Conservation (phyloP, 1,284 basidiomycete species). For the Cronartium ribicola region DNA sequence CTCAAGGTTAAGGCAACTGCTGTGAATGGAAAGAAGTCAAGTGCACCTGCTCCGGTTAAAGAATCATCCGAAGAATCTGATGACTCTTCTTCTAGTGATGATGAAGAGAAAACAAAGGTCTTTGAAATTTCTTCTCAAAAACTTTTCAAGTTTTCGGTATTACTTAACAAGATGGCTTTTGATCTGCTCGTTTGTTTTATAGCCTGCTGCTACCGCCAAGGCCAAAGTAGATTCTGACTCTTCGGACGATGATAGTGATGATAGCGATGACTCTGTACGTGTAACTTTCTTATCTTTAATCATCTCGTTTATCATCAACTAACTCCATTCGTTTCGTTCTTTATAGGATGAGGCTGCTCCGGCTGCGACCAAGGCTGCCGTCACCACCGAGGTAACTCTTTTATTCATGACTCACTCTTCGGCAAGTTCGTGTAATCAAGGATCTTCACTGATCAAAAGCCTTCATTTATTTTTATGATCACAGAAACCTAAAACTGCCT, state of each 20-base stretch:
- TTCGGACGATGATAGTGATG: background rate
- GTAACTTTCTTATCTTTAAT: background rate
- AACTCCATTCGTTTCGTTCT: background rate
- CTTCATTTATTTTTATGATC: background rate
- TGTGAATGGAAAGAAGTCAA: background rate
- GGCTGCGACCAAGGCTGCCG: slow-evolving; percentile 12
- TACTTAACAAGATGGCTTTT: background rate
- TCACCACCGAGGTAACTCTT: background rate
- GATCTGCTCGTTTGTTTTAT: background rate
- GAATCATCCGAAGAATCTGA: slow-evolving; percentile 24
- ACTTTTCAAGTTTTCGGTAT: background rate
- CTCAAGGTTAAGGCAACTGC: background rate
- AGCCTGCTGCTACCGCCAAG: slow-evolving; percentile 8
- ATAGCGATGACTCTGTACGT: slow-evolving; percentile 10
- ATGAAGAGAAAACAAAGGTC: background rate
- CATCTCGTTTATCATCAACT: too few species aligned
- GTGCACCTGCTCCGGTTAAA: background rate
- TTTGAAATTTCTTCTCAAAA: background rate
- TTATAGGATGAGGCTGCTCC: background rate
- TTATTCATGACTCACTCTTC: background rate
- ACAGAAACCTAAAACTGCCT: slow-evolving; percentile 5
- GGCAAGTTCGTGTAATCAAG: too few species aligned
- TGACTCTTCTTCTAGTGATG: background rate
- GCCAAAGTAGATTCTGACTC: slow-evolving; percentile 11
- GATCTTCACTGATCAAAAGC: too few species aligned